These are phyloP conservation scores for Metarhizium sp. DNA, from an alignment of 2,329 filamentous ascomycete species.

Conservation along the genomic window DNA sequence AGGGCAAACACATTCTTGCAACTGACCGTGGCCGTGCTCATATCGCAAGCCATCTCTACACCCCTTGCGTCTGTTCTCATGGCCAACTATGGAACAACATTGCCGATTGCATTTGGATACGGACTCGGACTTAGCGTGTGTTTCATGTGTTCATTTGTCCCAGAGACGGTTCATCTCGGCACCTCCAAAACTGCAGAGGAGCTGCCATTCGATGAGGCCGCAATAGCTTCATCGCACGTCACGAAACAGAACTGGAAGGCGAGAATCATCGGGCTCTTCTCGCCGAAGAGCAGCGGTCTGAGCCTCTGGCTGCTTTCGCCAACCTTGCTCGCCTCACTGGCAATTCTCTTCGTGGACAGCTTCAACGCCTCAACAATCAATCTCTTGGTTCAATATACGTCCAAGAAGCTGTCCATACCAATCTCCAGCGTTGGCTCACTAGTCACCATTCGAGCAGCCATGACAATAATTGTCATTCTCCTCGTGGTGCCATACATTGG, in stretches of 20 bases:
- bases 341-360: not conserved
- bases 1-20: not conserved
- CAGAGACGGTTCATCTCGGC: not conserved
- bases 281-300: not conserved
- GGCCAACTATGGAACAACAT: not conserved
- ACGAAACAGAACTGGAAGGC: not conserved
- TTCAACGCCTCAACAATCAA: not conserved
- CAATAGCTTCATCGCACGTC: not conserved
- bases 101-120: slow-evolving; percentile 1
- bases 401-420: not conserved
- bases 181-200: not conserved
- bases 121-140: not conserved
- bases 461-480: slow-evolving; percentile 1
- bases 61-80: slow-evolving; percentile 1
- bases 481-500: not conserved
- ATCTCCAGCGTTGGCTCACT: slow-evolving; percentile 1
- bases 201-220: not conserved
- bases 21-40: not conserved
- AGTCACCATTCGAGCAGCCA: not conserved
- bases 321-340: not conserved
- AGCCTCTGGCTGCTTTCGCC: not conserved
- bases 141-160: not conserved
- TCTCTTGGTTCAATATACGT: not conserved
- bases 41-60: not conserved
- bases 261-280: not conserved